phyloP scores from a whole-genome alignment of 2,329 filamentous ascomycete genomes.

The Botrytis paeoniae region DNA sequence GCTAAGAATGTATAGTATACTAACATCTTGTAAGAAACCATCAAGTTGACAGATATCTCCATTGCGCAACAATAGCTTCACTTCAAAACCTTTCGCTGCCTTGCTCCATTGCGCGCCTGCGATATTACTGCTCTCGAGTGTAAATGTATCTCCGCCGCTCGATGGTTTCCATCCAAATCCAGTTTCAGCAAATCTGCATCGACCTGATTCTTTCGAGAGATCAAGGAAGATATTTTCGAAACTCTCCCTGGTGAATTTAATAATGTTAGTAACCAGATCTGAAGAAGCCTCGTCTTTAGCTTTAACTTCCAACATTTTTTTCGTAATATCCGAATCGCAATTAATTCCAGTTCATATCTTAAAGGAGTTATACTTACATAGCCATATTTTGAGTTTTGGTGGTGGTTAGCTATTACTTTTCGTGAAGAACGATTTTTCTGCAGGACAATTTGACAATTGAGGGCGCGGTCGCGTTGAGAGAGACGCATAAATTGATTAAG shows the following conservation, averaged over 20 bases:
- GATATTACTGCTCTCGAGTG: conserved; percentile 83
- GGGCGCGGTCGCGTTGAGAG: conserved; percentile 11
- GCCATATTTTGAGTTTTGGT: conserved; percentile 16
- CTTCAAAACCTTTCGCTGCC: conserved; percentile 85
- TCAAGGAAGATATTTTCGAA: conserved; percentile 98
- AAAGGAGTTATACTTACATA: conserved; percentile 7
- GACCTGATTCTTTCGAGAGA: conserved; percentile 86
- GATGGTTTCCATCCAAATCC: conserved; percentile 94
- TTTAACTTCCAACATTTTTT: conserved; percentile 6
- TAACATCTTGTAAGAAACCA: conserved; percentile 83
- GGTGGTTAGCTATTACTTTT: not conserved
- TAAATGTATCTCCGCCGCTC: conserved; percentile 86
- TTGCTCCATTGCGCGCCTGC: conserved; percentile 89
- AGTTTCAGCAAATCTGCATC: conserved; percentile 91
- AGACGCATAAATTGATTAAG: conserved; percentile 13
- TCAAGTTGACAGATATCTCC: conserved; percentile 89
- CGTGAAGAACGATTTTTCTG: conserved; percentile 10
- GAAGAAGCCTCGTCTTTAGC: not conserved
- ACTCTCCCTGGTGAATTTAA: conserved; percentile 60
- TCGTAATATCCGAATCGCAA: not conserved
- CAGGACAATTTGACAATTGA: not conserved
- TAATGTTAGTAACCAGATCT: conserved; percentile 20
- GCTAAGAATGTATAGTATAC: conserved; percentile 23
- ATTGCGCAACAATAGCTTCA: conserved; percentile 84
- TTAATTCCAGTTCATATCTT: not conserved